Base-by-base conservation (phyloP, 495 filamentous ascomycete genomes). In the Penicillium steckii region DNA sequence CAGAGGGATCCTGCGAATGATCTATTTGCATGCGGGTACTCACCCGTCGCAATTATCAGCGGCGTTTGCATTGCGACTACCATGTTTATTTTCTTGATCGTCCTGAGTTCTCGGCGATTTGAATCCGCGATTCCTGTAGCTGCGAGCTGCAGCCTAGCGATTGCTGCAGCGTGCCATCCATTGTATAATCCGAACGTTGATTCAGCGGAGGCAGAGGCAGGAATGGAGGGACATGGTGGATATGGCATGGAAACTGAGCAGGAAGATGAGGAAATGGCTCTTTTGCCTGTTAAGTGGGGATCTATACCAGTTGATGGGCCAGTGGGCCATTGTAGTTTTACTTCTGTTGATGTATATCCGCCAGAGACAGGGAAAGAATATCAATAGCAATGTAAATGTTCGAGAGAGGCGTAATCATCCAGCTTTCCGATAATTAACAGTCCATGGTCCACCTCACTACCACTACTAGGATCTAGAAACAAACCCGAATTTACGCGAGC, bases 131-230 rank as follows among this genome's bases (percentile, higher is more conserved):
- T 80, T 49, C 74, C 77, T 1, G 44, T 78, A 1, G 73, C 68
- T 0, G 67, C 64, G 2, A 66, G 60, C 38, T 77, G 69, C 48
- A 77, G 72, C 45, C 60, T 67, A 7, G 77, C 68, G 0, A 74
- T 83, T 26, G 75, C 72, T 48, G 78, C 78, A 3, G 50, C 56
- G 3, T 59, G 56, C 12, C 51, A 59, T 45, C 35, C 43, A 13
- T 3, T 26, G 19, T 48, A 38, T 25, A n/a, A 48, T 25, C 32
- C 46, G 1, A 48, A 48, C 25, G n/a, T n/a, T n/a, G n/a, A n/a
- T n/a, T n/a, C n/a, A n/a, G n/a, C n/a, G n/a, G n/a, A n/a, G n/a
- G n/a, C n/a, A n/a, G n/a, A n/a, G n/a, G n/a, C n/a, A n/a, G n/a
- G n/a, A n/a, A n/a, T n/a, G n/a, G n/a, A n/a, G n/a, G n/a, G n/a